Evolutionary conservation across 129 eudicot genomes (phyloP).

Genomic region (Flaveria trinervia): DNA sequence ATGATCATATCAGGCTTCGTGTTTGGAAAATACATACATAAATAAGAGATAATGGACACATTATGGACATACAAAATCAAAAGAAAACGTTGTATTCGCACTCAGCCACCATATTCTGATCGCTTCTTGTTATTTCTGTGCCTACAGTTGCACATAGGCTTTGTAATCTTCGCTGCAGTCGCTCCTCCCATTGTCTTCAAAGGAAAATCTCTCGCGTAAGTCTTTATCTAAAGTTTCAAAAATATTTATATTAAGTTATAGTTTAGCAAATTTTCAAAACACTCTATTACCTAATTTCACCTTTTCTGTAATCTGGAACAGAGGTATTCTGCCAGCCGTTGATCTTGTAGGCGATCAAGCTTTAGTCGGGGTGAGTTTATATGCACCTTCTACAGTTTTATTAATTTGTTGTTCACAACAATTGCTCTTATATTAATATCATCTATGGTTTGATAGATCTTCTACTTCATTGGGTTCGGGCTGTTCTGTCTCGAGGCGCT

Average conservation of each 20-base stretch:
- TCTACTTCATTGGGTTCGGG: conserved; percentile 95
- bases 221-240: conserved; percentile 2
- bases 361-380: conserved; percentile 83
- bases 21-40: background rate
- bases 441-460: conserved; percentile 50
- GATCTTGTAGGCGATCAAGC: conserved; percentile 71
- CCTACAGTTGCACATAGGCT: conserved; percentile 82
- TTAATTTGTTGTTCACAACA: background rate
- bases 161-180: conserved; percentile 83
- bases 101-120: conserved; percentile 20
- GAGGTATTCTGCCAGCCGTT: conserved; percentile 91
- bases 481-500: conserved; percentile 73
- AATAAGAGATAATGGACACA: background rate
- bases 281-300: conserved; percentile 7
- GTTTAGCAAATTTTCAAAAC: background rate
- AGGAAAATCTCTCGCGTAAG: conserved; percentile 97
- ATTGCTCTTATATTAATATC: conserved; percentile 15
- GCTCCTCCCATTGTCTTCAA: conserved; percentile 91
- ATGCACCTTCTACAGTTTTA: background rate
- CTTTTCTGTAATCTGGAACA: conserved; percentile 36
- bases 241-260: background rate
- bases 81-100: conserved; percentile 3
- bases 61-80: background rate
- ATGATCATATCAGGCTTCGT: background rate
- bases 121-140: conserved; percentile 1